phyloP scores from a whole-genome alignment of 208 protist genomes.

The Acanthamoeba divionensis region DNA sequence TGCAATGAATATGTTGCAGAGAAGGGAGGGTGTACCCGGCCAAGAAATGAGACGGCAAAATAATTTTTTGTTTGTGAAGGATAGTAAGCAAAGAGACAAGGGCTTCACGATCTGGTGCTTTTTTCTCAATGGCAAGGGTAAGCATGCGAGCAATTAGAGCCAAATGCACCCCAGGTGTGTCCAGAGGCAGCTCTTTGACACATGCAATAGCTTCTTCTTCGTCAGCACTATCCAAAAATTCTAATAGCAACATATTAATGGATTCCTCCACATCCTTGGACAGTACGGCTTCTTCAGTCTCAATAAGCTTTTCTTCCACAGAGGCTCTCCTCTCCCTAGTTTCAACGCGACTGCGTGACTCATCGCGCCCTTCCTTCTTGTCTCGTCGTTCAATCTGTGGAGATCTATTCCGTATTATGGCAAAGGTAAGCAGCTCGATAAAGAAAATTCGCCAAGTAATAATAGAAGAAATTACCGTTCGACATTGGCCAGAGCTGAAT shows the following conservation, averaged over 20 bases:
- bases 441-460: not conserved
- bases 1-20: not conserved
- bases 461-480: not conserved
- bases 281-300: too few relatives aligned
- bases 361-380: too few relatives aligned
- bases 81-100: not conserved
- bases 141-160: not conserved
- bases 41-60: not conserved
- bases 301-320: too few relatives aligned
- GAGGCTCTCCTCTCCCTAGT: too few relatives aligned
- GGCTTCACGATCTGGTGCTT: not conserved
- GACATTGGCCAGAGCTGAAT: not conserved
- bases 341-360: too few relatives aligned
- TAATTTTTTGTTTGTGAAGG: not conserved
- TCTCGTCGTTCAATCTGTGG: too few relatives aligned
- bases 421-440: not conserved
- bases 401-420: too few relatives aligned
- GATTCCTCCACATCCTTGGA: not conserved
- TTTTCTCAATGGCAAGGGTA: not conserved
- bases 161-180: not conserved
- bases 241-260: not conserved
- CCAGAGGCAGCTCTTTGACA: not conserved
- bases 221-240: slow-evolving; percentile 5
- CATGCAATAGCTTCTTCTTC: not conserved
- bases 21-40: not conserved